Percentiles rank a stretch among this genome's conserved stretches.
Conservation (phyloP, 768 basidiomycete species). For the Trametes cinnabarina region DNA sequence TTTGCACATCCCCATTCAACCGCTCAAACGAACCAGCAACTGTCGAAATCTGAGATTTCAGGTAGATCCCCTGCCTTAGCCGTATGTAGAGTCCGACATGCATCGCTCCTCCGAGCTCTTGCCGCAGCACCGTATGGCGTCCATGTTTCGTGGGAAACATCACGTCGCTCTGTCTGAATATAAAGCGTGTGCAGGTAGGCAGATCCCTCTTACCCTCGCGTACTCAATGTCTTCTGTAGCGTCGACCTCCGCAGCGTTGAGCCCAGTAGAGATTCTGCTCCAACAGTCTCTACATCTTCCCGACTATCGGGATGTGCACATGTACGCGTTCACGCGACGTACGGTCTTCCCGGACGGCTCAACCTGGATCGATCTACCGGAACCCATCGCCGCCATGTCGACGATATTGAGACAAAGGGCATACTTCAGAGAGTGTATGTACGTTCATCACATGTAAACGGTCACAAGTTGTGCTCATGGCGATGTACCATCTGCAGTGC, state of each 20-base stretch:
- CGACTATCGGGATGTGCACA: not conserved
- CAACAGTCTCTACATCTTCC: not conserved
- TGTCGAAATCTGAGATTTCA: no score
- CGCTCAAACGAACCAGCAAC: no score
- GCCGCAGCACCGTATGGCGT: not conserved
- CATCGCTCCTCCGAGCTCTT: not conserved
- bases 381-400: not conserved
- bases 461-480: no score
- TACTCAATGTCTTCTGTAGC: not conserved
- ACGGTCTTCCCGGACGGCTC: not conserved
- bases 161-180: not conserved
- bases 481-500: not conserved
- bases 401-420: not conserved
- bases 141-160: not conserved
- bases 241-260: not conserved
- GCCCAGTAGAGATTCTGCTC: not conserved
- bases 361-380: not conserved
- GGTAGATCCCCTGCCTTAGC: no score
- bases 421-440: not conserved
- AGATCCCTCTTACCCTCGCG: no score
- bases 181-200: not conserved
- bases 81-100: no score
- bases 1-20: no score
- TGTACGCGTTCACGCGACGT: constrained; percentile 4
- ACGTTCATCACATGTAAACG: not conserved